A percentile compares a stretch with the other conserved stretches of the same genome.
These are phyloP conservation scores for Hyphodiscus hymeniophilus DNA, from an alignment of 495 filamentous ascomycete species.

Conservation along the genomic window DNA sequence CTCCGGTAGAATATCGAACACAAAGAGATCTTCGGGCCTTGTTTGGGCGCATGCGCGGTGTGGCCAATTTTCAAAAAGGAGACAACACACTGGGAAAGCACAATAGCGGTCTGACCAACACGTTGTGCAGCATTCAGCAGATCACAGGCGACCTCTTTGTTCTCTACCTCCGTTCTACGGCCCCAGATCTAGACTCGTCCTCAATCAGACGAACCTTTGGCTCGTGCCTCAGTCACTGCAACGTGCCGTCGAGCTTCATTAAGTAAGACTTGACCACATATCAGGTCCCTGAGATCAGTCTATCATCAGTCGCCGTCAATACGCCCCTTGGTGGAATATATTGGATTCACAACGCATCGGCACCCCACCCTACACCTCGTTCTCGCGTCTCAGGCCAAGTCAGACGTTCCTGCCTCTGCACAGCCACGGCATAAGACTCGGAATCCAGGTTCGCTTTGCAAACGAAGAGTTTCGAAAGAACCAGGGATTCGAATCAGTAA, in stretches of 20 bases:
- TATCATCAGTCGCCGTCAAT: too few species aligned
- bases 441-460: constrained; percentile 1
- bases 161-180: background rate
- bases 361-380: background rate
- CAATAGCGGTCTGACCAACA: too few species aligned
- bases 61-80: too few species aligned
- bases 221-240: constrained; percentile 23
- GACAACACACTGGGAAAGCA: too few species aligned
- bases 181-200: background rate
- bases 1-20: too few species aligned
- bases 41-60: too few species aligned
- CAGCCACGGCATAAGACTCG: constrained; percentile 10
- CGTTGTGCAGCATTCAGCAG: too few species aligned
- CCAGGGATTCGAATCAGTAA: constrained; percentile 13
- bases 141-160: background rate
- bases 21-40: too few species aligned
- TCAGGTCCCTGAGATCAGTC: background rate
- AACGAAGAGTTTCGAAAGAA: constrained; percentile 5
- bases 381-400: background rate
- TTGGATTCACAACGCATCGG: background rate
- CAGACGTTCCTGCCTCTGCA: constrained; percentile 1
- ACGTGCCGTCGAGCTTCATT: constrained; percentile 10
- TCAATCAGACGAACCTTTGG: constrained; percentile 24
- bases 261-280: background rate
- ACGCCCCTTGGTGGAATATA: background rate